Percentiles rank a stretch among this genome's conserved stretches.
These are phyloP conservation scores for Pyrenula massariospora DNA, from an alignment of 495 filamentous ascomycete genomes.

Conservation along the genomic window DNA sequence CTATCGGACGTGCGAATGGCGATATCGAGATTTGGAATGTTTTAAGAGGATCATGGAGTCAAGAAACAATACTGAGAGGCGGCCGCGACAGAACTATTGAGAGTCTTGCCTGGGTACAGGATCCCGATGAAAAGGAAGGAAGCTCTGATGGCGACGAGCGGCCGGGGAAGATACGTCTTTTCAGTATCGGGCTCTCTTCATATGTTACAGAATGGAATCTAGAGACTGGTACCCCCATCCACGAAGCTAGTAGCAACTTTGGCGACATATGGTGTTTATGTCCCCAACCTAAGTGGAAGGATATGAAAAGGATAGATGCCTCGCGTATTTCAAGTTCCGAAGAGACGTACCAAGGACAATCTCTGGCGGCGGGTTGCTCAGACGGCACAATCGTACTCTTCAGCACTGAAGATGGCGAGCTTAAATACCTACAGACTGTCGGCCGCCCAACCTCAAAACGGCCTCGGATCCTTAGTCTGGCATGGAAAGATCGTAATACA, in stretches of 20 bases:
- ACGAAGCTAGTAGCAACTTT: constrained; percentile 82
- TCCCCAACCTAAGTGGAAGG: constrained; percentile 59
- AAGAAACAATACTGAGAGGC: constrained; percentile 75
- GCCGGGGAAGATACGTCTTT: constrained; percentile 70
- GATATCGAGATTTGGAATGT: constrained; percentile 99
- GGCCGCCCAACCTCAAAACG: constrained; percentile 61
- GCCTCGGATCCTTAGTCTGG: constrained; percentile 75
- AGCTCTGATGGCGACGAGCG: constrained; percentile 48
- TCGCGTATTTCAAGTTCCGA: not conserved
- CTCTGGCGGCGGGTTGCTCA: constrained; percentile 75
- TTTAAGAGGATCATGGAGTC: constrained; percentile 70
- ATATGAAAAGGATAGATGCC: constrained; percentile 17
- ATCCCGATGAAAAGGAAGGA: constrained; percentile 55
- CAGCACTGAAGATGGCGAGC: constrained; percentile 69
- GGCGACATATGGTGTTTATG: constrained; percentile 95
- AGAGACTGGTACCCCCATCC: constrained; percentile 56
- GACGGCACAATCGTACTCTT: constrained; percentile 82
- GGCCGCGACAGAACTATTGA: constrained; percentile 82
- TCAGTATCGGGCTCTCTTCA: constrained; percentile 91
- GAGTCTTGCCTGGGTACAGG: constrained; percentile 85
- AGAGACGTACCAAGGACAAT: constrained; percentile 41
- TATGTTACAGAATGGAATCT: constrained; percentile 93
- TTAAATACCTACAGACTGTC: constrained; percentile 60
- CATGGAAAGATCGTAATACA: constrained; percentile 71
- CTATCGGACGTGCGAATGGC: constrained; percentile 86